Conservation (phyloP, 139 green algal genomes). For the Chlorella sp. region DNA sequence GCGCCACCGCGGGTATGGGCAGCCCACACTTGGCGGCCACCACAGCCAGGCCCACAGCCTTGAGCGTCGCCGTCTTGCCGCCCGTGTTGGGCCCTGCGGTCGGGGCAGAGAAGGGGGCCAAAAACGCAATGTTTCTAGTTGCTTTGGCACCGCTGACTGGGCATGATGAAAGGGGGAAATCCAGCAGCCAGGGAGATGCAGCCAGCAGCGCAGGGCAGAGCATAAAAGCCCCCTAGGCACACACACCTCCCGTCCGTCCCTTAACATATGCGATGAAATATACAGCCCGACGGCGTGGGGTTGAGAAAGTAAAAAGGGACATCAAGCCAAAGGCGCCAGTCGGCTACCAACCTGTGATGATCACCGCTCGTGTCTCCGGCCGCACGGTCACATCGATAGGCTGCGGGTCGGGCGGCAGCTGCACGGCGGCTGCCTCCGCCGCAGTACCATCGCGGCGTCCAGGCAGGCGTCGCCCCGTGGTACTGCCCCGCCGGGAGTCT, state of each 20-base stretch:
- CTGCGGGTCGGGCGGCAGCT: conserved; percentile 48
- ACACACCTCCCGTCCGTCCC: no score
- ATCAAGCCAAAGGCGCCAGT: no score
- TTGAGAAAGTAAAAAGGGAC: no score
- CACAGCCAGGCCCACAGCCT: conserved; percentile 84
- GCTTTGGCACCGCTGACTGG: no score
- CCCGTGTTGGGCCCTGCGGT: conserved; percentile 87
- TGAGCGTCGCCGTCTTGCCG: conserved; percentile 95
- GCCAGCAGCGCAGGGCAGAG: background rate
- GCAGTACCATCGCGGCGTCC: background rate
- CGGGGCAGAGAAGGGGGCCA: background rate
- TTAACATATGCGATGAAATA: no score
- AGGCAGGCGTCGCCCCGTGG: conserved; percentile 1
- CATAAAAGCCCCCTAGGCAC: background rate
- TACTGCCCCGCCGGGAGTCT: conserved; percentile 10
- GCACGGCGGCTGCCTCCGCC: background rate
- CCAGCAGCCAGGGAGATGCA: background rate
- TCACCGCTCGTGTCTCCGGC: conserved; percentile 50
- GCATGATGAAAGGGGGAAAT: no score
- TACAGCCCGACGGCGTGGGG: no score
- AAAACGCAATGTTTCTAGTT: no score
- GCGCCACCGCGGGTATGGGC: conserved; percentile 74
- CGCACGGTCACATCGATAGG: conserved; percentile 71
- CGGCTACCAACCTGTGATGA: conserved; percentile 60
- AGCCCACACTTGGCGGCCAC: conserved; percentile 86